Base-by-base conservation (phyloP, 1,139 yeast genomes). In the Hyphopichia pseudoburtonii region DNA sequence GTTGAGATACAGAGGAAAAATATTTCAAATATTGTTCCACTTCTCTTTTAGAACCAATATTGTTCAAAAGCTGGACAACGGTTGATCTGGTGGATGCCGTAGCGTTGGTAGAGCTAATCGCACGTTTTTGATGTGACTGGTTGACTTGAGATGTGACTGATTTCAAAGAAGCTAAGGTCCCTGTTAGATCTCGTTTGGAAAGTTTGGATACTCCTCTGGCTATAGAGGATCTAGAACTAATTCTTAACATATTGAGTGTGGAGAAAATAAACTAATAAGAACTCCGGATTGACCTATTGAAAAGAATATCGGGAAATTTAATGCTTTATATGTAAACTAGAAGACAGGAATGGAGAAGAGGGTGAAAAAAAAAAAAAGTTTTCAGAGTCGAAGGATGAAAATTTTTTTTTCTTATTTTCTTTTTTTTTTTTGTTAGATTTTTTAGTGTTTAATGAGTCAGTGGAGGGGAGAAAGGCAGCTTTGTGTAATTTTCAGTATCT, bases 1-100 rank as follows among this genome's bases (percentile, higher is more conserved):
- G 98, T 50, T 87, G 89, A 10, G 88, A 82, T 19, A 92, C 97
- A 23, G 97, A 88, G 1, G 98, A 90, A 71, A 92, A 92, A 64
- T 90, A 90, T 59, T 90, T 90, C 57, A 92, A 77, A 62, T 92
- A 92, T 64, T 92, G 98, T 62, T 92, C 98, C 33, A 92, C 98
- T 65, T 92, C 98, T 51, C 97, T 78, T 62, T 92, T 92, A 35
- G 97, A 89, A 16, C 97, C 97, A 51, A 94, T 92, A 60, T 90
- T 92, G 70, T 90, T 94, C 59, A 92, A 72, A 40, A 94, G 73
- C 61, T 92, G 98, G 44, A 94, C 88, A 32, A 92, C 97, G 0
- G 98, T 92, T 15, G 96, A 87, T 65, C 96, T 75, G 27, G 97
- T 88, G 23, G 90, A 82, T 22, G 34, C 24, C 19, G 34, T 25